Base-by-base conservation (phyloP, 441 rosid species). In the Geranium incanum region DNA sequence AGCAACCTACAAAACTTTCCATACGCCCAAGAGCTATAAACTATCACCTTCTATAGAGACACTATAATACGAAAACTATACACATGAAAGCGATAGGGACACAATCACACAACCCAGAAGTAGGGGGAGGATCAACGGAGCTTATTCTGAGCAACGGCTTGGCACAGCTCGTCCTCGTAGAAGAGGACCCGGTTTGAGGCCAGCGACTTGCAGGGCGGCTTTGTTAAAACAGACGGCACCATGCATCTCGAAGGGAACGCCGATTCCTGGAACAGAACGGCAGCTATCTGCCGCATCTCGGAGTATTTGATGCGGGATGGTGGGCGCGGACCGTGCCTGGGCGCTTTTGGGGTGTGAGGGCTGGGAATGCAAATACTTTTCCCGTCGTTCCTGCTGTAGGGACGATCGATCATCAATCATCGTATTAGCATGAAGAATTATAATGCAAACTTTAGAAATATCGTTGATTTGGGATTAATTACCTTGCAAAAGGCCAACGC, bases 111-210 rank as follows among this genome's bases (percentile, higher is more conserved):
- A n/a, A 43, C 36, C 33, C 50, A 12, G 4, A 28, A 28, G 33
- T 28, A 28, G n/a, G 6, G n/a, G 33, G 12, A 39, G 11, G 68
- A 82, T 91, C 87, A 93, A 67, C 78, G 87, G 69, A 91, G 97
- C 79, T 94, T 94, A 76, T 94, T 91, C 76, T 94, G 93, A 81
- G 97, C 95, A 80, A 94, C 97, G 43, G 98, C 98, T 75, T 92
- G 95, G 83, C 98, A 92, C 73, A 94, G 74, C 67, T 94, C 98
- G 41, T 94, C 98, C 82, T 94, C 98, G 0, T 90, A 93, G 79
- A 93, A 89, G 50, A 93, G 81, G 23, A 84, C 98, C 16, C 94
- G 84, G 72, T 91, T 93, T 1, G 97, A 91, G 55, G 97, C 92
- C 79, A 89, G 68, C 19, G 96, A 87, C 72, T 93, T 93, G 90